A percentile compares a stretch with the other conserved stretches of the same genome.
Conservation (phyloP, 2,329 filamentous ascomycete genomes). For the Hirsutella minnesotensis region DNA sequence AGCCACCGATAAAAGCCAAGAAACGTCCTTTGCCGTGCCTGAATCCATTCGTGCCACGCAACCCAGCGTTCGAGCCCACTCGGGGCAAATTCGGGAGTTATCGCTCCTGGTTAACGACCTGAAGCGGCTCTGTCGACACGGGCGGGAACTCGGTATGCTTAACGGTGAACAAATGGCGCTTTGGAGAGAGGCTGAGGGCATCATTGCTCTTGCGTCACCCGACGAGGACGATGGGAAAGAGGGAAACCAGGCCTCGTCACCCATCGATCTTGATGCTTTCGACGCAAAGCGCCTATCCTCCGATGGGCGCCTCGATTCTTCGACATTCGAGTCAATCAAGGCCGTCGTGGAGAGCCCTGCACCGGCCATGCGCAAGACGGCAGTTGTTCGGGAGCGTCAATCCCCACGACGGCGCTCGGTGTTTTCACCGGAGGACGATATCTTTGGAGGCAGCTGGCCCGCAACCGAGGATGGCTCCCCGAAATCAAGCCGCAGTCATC, state of each 20-base stretch:
- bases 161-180: slow-evolving; percentile 46
- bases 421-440: slow-evolving; percentile 54
- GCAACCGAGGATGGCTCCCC: slow-evolving; percentile 23
- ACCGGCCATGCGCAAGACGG: slow-evolving; percentile 33
- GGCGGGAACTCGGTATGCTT: slow-evolving; percentile 53
- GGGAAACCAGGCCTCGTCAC: slow-evolving; percentile 24
- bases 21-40: slow-evolving; percentile 38
- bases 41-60: slow-evolving; percentile 71
- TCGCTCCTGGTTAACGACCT: slow-evolving; percentile 73
- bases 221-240: slow-evolving; percentile 40
- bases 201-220: slow-evolving; percentile 71
- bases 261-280: slow-evolving; percentile 26
- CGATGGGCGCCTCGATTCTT: slow-evolving; percentile 35
- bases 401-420: slow-evolving; percentile 46
- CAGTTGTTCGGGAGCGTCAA: slow-evolving; percentile 42
- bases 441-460: slow-evolving; percentile 45
- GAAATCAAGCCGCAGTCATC: slow-evolving; percentile 24
- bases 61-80: slow-evolving; percentile 70
- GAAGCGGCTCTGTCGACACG: slow-evolving; percentile 63
- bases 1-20: slow-evolving; percentile 22
- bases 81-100: slow-evolving; percentile 71
- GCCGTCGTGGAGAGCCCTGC: slow-evolving; percentile 30
- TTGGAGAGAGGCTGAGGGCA: slow-evolving; percentile 76
- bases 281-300: slow-evolving; percentile 31
- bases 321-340: slow-evolving; percentile 29